Base-by-base conservation (phyloP, 2,329 filamentous ascomycete species). In the Talaromyces atroroseus region DNA sequence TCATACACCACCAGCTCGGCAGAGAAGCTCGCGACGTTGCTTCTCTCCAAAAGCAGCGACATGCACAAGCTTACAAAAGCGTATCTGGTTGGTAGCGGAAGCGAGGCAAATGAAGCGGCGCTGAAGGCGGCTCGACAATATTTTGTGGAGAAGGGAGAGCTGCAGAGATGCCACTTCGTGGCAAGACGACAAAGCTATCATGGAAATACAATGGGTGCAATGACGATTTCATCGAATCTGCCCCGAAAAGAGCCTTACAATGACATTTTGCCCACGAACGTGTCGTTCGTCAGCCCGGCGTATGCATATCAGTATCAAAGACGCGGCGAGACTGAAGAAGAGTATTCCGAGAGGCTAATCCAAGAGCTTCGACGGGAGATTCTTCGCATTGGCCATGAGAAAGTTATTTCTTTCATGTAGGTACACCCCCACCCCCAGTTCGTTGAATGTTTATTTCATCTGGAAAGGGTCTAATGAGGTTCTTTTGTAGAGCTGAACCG, bases 91-190 rank as follows among this genome's bases (percentile, higher is more conserved):
- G 46, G 52, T 29, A 49, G 44, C 12, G 52, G 51, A 14, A 61
- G 62, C 12, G 74, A 77, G 62, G 78, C 78, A 0, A 71, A 75
- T 8, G 78, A 82, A 57, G 70, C 77, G 0, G 74, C 75, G 0
- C 60, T 81, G 51, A 81, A 82, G 60, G 62, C 80, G 3, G 76
- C 77, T 0, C 65, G 74, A 7, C 78, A 82, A 60, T 81, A 79
- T 60, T 77, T 71, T 59, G 65, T 72, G 18, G 77, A 80, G 49
- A 47, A 42, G 3, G 32, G 44, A 20, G 65, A 64, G 3, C 67
- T 68, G 8, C 63, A 75, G 53, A 66, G 77, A 2, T 61, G 66
- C 4, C 69, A 73, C 46, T 74, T 79, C 59, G 75, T 82, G n/a
- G 67, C 72, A 0, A 65, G 78, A 2, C 66, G 69, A 20, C 75